phyloP scores from a whole-genome alignment of 805 yeast species.

The Yamadazyma phyllophila region DNA sequence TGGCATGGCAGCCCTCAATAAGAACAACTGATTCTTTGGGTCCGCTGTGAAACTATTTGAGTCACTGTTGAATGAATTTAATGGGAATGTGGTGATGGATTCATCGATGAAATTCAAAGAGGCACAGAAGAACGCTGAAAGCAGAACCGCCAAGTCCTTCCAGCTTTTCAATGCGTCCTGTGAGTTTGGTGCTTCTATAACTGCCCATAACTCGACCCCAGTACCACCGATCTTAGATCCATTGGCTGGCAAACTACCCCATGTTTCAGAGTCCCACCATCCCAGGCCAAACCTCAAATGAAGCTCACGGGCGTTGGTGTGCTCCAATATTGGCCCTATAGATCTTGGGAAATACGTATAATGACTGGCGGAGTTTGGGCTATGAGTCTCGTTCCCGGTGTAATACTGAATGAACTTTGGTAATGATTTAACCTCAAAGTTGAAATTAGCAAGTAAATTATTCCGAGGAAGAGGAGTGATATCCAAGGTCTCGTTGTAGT shows the following conservation, averaged over 20 bases:
- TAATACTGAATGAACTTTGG: constrained; percentile 20
- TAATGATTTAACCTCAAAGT: constrained; percentile 62
- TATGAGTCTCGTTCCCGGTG: background rate
- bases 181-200: constrained; percentile 60
- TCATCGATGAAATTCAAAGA: constrained; percentile 85
- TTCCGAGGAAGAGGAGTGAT: constrained; percentile 75
- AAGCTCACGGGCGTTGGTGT: constrained; percentile 67
- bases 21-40: constrained; percentile 41
- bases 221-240: constrained; percentile 85
- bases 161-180: constrained; percentile 62
- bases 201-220: constrained; percentile 93
- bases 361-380: constrained; percentile 27
- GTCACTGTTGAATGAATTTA: constrained; percentile 31
- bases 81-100: constrained; percentile 64
- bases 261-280: constrained; percentile 85
- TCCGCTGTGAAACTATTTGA: constrained; percentile 21
- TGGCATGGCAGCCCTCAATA: constrained; percentile 84
- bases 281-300: constrained; percentile 91
- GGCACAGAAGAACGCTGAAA: constrained; percentile 94
- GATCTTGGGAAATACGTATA: constrained; percentile 76
- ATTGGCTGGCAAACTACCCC: constrained; percentile 77
- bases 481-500: constrained; percentile 53
- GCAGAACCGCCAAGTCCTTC: constrained; percentile 66
- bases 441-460: constrained; percentile 65
- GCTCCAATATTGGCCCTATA: constrained; percentile 70